Base-by-base conservation (phyloP, 306 rosid species). In the Quercus rubra region DNA sequence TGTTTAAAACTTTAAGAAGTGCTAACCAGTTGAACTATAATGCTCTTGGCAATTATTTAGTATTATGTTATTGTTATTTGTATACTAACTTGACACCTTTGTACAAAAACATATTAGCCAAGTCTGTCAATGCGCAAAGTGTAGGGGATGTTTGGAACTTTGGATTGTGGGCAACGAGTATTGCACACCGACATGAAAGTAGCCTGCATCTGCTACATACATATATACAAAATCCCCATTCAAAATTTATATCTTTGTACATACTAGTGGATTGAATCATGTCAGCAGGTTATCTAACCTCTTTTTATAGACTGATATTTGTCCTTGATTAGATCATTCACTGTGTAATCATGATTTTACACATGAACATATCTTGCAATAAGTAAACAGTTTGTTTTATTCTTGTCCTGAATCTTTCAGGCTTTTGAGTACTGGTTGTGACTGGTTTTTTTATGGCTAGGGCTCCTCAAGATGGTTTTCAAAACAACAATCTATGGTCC, bases 1-100 rank as follows among this genome's bases (percentile, higher is more conserved):
- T 8, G 1, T 38, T 8, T 38, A 38, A 38, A 38, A 7, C 3
- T 38, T 0, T 0, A 7, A 0, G 0, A 8, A 7, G 11, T 38
- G 0, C 0, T 11, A 38, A 38, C 11, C 3, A 38, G 11, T 38
- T 38, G 0, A 38, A 38, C 3, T 8, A 38, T 38, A 38, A 38
- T 0, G 1, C 1, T 2, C 3, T 8, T 38, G 0, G 0, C 11
- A 38, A 38, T 38, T 38, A 38, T 3, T 38, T 38, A 0, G 3
- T 38, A 38, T 38, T 38, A 1, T 38, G 15, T 46, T 46, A 46
- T 12, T 46, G 52, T 46, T 9, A 46, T 46, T 46, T 46, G 52
- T 0, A 12, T 12, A 3, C 17, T 49, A 49, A 49, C 15, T 49
- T 12, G 5, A 13, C 54, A 12, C 17, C 54, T 49, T 49, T 49